Conservation (phyloP, 148 eudicot genomes). For the Chenopodium album region DNA sequence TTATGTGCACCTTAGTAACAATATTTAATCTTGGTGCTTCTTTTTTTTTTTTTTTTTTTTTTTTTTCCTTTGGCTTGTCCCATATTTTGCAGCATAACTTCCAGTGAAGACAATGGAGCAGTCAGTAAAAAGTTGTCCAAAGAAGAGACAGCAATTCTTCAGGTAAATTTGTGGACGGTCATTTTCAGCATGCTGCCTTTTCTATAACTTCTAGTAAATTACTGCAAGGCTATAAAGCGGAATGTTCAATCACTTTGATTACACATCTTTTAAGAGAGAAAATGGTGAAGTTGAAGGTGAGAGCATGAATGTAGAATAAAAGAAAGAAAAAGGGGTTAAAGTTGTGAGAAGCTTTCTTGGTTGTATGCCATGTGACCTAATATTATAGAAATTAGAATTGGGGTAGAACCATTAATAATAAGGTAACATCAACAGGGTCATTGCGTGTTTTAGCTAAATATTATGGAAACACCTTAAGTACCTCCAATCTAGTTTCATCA, state of each 20-base stretch:
- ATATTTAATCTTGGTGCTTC: neutral
- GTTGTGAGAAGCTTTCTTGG: neutral
- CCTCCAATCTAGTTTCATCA: neutral
- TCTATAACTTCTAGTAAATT: neutral
- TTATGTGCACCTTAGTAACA: neutral
- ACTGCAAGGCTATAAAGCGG: neutral
- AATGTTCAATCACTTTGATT: neutral
- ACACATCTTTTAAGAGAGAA: neutral
- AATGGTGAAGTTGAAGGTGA: neutral
- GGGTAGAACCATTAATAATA: neutral
- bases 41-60: too few species aligned
- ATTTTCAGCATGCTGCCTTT: neutral
- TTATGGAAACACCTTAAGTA: neutral
- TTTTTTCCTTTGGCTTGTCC: neutral
- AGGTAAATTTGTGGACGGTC: constrained; percentile 42
- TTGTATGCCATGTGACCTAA: neutral
- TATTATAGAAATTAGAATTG: neutral
- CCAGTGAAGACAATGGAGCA: constrained; percentile 48
- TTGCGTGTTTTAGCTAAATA: neutral
- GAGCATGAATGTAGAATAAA: neutral
- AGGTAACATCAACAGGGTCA: neutral
- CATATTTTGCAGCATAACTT: constrained; percentile 42
- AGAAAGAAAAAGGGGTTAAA: neutral
- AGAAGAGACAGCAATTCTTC: constrained; percentile 63
- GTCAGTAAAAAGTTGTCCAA: constrained; percentile 48